Percentiles rank a stretch among this genome's conserved stretches.
phyloP scores from a whole-genome alignment of 116 monocot genomes.

The Cymodocea nodosa region DNA sequence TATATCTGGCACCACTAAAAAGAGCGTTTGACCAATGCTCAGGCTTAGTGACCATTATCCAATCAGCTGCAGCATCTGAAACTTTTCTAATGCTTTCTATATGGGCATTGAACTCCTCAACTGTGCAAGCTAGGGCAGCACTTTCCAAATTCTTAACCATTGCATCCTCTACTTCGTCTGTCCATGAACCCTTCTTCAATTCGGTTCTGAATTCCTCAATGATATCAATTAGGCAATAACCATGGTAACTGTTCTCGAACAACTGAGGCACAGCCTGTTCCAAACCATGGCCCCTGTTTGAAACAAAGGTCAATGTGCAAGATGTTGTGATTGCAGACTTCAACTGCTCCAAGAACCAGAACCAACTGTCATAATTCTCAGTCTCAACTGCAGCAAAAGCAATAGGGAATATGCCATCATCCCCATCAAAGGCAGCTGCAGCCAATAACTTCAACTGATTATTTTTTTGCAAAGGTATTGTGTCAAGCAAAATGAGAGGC shows the following conservation, averaged over 20 bases:
- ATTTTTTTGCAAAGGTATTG: slow-evolving; percentile 27
- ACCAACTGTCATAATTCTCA: slow-evolving; percentile 34
- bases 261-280: slow-evolving; percentile 20
- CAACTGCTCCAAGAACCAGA: slow-evolving; percentile 31
- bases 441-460: slow-evolving; percentile 22
- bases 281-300: slow-evolving; percentile 17
- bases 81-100: slow-evolving; percentile 20
- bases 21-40: slow-evolving; percentile 32
- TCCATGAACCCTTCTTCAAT: slow-evolving; percentile 14
- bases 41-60: slow-evolving; percentile 23
- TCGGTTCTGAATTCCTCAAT: slow-evolving; percentile 30
- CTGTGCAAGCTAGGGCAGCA: slow-evolving; percentile 15
- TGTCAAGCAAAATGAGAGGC: slow-evolving; percentile 30
- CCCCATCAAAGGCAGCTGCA: slow-evolving; percentile 26
- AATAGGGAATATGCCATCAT: slow-evolving; percentile 30
- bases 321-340: slow-evolving; percentile 16
- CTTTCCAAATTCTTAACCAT: slow-evolving; percentile 17
- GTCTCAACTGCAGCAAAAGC: slow-evolving; percentile 29
- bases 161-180: slow-evolving; percentile 12
- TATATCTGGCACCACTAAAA: slow-evolving; percentile 24
- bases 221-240: slow-evolving; percentile 19
- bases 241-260: slow-evolving; percentile 26
- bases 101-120: slow-evolving; percentile 22
- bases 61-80: slow-evolving; percentile 25
- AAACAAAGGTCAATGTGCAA: slow-evolving; percentile 29